Base-by-base conservation (phyloP, 2,329 filamentous ascomycete genomes). In the Furcasterigmium furcatum region DNA sequence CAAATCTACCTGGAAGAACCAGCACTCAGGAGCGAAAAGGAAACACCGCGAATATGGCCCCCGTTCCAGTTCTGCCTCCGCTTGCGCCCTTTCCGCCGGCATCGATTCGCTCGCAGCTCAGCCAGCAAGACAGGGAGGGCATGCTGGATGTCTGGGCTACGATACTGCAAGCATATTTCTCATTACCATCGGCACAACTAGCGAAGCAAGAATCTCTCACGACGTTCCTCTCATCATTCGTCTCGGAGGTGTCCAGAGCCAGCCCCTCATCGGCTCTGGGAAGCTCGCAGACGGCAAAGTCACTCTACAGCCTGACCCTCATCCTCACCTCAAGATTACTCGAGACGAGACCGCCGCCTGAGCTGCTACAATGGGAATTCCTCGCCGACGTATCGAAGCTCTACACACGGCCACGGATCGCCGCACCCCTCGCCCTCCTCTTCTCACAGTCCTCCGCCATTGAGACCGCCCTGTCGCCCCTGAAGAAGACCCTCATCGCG, bases 1-100 rank as follows among this genome's bases (percentile, higher is more conserved):
- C n/a, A n/a, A n/a, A n/a, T n/a, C n/a, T n/a, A n/a, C n/a, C n/a
- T n/a, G n/a, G n/a, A n/a, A n/a, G n/a, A n/a, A n/a, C 24, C 24
- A 27, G 24, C 7, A 7, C 24, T 7, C 24, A 27, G 12, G 24
- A 9, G 6, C 9, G 4, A 9, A 16, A 12, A 18, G 9, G 16
- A 19, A 19, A n/a, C 19, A 30, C 10, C 20, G 21, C 22, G 16
- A 53, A 41, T 41, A 74, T 74, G 70, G 56, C 65, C 32, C 50
- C 61, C 56, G 60, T 68, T 35, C 32, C 19, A 20, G 16, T 20
- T 44, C 68, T 91, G 41, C 90, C 90, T 35, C 77, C 84, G 27
- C 76, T 96, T 65, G 90, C 87, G 46, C 80, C 87, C 18, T 91
- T 94, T 56, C 92, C 91, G 16, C 77, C 84, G 50, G 70, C 79